Base-by-base conservation (phyloP, 768 basidiomycete genomes). In the Termitomyces sp. region DNA sequence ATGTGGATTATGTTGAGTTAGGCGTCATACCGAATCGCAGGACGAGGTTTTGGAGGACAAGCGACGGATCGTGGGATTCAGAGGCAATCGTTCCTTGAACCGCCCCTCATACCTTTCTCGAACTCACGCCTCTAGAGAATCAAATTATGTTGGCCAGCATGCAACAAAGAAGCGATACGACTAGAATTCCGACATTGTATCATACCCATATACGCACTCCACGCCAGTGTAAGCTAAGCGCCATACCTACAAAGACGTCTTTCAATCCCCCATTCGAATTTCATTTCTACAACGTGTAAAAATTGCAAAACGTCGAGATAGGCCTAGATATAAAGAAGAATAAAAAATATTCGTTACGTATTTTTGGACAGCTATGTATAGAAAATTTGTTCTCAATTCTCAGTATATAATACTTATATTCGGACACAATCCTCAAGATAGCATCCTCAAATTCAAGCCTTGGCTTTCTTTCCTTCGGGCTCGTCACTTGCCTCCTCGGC, bases 1-100 rank as follows among this genome's bases (percentile, higher is more conserved):
- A 81, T 54, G 82, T 92, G 34, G 92, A 94, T 66, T 81, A 80
- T 71, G 65, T 86, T 16, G 88, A 88, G 65, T 63, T 93, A 31
- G 78, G 72, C 0, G 73, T 77, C 20, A 56, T 72, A 24, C 88
- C 87, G 9, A 80, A 90, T 61, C 75, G 76, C 60, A 72, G 90
- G 65, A 83, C 82, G 27, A 67, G 70, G 53, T 90, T 83, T 56
- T 76, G 70, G 61, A 76, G 77, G 65, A 73, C 69, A 31, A 65
- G 65, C 8, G 66, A 69, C 7, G 77, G 74, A 3, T 68, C 67
- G 31, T 92, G 90, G 83, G 68, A 70, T 50, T 86, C 86, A 67
- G 75, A 79, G 61, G 74, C 76, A n/a, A 58, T 90, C 5, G 88
- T 87, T 20, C 88, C 90, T 5, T 92, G 66, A 75, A 32, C 51